These are phyloP conservation scores for Cornus florida DNA, from an alignment of 148 eudicot genomes.

Conservation along the genomic window DNA sequence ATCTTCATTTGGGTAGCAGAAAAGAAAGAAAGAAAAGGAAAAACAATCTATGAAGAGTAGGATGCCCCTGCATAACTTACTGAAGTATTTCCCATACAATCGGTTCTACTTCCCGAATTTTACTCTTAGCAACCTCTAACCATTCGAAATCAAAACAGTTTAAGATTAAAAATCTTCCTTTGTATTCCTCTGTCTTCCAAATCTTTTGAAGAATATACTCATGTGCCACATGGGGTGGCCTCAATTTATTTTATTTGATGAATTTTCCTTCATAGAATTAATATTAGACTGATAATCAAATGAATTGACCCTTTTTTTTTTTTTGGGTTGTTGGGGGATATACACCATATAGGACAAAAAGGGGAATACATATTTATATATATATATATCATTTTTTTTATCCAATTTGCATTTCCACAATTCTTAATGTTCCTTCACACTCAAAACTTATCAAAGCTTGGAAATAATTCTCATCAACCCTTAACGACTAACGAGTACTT, in stretches of 20 bases:
- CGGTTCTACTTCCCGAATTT: too few species aligned
- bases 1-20: not conserved
- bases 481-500: too few species aligned
- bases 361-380: too few species aligned
- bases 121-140: not conserved
- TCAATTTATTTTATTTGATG: not conserved
- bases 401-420: too few species aligned
- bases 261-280: not conserved
- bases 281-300: not conserved
- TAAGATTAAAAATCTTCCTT: not conserved
- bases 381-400: too few species aligned
- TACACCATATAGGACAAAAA: not conserved
- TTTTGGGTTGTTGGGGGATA: not conserved
- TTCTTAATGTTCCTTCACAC: too few species aligned
- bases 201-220: not conserved
- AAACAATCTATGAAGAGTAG: too few species aligned
- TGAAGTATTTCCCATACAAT: too few species aligned
- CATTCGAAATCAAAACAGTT: not conserved
- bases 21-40: not conserved
- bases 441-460: too few species aligned
- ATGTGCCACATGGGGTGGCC: not conserved
- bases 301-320: too few species aligned
- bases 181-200: not conserved
- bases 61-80: too few species aligned
- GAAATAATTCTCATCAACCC: too few species aligned